Evolutionary conservation across 257 asterid species (phyloP), one percentile per base, ranked within the genome.

Genomic region (Catharanthus roseus): DNA sequence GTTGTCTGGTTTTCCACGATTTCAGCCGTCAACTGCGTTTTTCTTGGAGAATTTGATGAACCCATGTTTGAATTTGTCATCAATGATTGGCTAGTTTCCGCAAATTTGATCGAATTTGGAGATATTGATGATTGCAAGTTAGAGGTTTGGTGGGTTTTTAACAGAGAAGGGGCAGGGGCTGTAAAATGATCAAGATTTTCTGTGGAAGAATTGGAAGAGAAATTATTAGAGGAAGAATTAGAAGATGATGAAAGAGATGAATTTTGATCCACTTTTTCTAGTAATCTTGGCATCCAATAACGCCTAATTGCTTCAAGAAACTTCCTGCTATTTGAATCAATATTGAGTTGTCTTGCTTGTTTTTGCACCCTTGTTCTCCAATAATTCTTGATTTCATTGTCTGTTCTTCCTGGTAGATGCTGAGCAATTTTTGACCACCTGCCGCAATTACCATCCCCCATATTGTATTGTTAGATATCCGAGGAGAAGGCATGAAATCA

Each of bases 351-450:
- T 24, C 92, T 76, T 0, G 97, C 97, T 77, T 91, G 97, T 69
- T 91, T 92, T 39, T 92, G 93, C 49, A 92, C 96, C 78, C 96
- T 79, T 16, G 97, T 92, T 72, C 97, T 80, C 97, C 97, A 92
- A 64, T 92, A 92, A 15, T 89, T 92, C 83, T 92, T 92, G 65
- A 92, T 89, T 67, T 91, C 97, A 3, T 91, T 91, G 31, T 91
- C 97, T 0, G 97, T 91, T 70, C 97, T 86, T 64, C 97, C 96
- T 0, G 96, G 96, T 18, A 92, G 71, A 81, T 86, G 82, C 49
- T 81, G 92, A 0, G 97, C 96, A 3, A 92, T 92, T 76, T 83
- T 89, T 4, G 97, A 88, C 97, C 97, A 92, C 81, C 97, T 91
- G 58, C 3, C n/a, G 8, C 1, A 70, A 41, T 6, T 19, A 31